A percentile compares a stretch with the other conserved stretches of the same genome.
Evolutionary conservation across 2,329 filamentous ascomycete species (phyloP).

Genomic region (Trichophyton simii): DNA sequence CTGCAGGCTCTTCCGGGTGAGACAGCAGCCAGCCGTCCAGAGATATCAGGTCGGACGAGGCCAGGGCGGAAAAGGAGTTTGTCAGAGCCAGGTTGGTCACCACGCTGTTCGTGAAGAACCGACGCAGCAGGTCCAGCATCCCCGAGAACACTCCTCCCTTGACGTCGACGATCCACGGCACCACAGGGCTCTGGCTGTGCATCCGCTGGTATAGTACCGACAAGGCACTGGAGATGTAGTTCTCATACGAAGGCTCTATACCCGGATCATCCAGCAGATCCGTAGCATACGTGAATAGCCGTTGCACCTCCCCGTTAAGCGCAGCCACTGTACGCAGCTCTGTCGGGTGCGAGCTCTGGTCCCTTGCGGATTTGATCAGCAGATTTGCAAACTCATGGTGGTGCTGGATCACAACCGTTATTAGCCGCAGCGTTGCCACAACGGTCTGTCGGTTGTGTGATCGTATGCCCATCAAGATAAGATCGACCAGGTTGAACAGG

Average conservation of each 20-base stretch:
- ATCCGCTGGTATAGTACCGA: slow-evolving; percentile 32
- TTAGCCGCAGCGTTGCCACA: slow-evolving; percentile 72
- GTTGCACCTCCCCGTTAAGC: slow-evolving; percentile 30
- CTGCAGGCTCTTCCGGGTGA: slow-evolving; percentile 42
- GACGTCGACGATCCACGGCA: slow-evolving; percentile 50
- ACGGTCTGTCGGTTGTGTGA: slow-evolving; percentile 83
- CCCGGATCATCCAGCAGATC: slow-evolving; percentile 27
- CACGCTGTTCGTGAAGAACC: slow-evolving; percentile 80
- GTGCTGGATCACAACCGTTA: slow-evolving; percentile 72
- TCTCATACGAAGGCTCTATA: slow-evolving; percentile 32
- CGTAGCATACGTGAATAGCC: slow-evolving; percentile 27
- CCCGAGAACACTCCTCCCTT: slow-evolving; percentile 46
- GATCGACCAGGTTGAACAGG: slow-evolving; percentile 84
- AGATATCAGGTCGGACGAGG: slow-evolving; percentile 70
- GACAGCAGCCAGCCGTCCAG: slow-evolving; percentile 85
- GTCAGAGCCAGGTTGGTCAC: slow-evolving; percentile 85
- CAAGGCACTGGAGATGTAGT: slow-evolving; percentile 41
- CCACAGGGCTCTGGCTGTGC: slow-evolving; percentile 13
- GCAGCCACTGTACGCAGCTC: slow-evolving; percentile 26
- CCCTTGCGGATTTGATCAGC: slow-evolving; percentile 47
- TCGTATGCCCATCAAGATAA: slow-evolving; percentile 71
- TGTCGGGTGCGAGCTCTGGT: slow-evolving; percentile 11
- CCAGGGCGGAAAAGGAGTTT: slow-evolving; percentile 67
- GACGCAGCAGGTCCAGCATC: slow-evolving; percentile 50
- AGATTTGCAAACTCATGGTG: slow-evolving; percentile 72